These are phyloP conservation scores for Alternaria angustiovoidea DNA, from an alignment of 2,329 filamentous ascomycete species.

Conservation along the genomic window DNA sequence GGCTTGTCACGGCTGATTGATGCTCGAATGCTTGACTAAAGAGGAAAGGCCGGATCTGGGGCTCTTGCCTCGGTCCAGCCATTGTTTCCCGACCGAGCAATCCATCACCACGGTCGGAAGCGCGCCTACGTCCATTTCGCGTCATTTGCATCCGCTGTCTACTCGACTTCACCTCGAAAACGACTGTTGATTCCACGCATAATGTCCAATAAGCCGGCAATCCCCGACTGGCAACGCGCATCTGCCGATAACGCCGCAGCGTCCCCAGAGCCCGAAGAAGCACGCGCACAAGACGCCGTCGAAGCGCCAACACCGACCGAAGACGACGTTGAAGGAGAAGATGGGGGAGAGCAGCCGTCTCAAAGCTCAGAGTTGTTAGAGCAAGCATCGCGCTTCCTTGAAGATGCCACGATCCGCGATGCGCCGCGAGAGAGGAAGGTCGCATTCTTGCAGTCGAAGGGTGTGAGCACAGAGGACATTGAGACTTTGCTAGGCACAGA, in stretches of 20 bases:
- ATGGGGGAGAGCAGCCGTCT: constrained; percentile 8
- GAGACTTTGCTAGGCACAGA: constrained; percentile 65
- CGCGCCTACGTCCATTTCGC: constrained; percentile 9
- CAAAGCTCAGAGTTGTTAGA: constrained; percentile 57
- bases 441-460: constrained; percentile 80
- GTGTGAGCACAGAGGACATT: constrained; percentile 72
- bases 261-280: constrained; percentile 20
- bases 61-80: constrained; percentile 34
- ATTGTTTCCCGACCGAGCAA: constrained; percentile 27
- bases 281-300: constrained; percentile 24
- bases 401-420: constrained; percentile 75
- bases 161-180: not conserved
- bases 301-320: constrained; percentile 24
- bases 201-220: constrained; percentile 35
- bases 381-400: constrained; percentile 77
- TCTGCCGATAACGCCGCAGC: constrained; percentile 17
- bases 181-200: not conserved
- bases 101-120: constrained; percentile 12
- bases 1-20: not conserved
- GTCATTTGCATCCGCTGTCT: not conserved
- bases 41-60: constrained; percentile 11
- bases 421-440: constrained; percentile 76
- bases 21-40: constrained; percentile 7
- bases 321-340: constrained; percentile 11
- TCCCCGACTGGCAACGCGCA: constrained; percentile 50